Conservation (phyloP, 768 basidiomycete species). For the Rhodotorula diobovata region DNA sequence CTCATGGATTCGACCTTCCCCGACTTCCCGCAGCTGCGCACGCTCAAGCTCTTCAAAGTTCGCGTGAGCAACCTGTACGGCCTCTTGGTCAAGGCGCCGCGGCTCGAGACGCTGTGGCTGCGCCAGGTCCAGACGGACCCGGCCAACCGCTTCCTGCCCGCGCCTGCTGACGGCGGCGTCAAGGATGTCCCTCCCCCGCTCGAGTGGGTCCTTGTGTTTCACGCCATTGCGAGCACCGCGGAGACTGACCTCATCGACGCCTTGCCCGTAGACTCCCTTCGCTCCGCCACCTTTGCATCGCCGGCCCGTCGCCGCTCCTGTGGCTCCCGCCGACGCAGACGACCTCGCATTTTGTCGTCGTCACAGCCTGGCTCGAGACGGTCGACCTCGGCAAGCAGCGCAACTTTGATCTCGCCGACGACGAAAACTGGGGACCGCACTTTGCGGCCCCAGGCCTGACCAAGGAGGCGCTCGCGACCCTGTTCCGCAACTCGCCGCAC, state of each 20-base stretch:
- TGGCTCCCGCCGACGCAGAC: conserved; percentile 8
- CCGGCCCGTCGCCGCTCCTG: conserved; percentile 14
- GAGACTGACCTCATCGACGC: not conserved
- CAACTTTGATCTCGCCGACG: not conserved
- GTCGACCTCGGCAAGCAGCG: not conserved
- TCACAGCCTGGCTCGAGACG: not conserved
- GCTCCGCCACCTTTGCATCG: conserved; percentile 6
- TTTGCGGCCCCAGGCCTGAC: not conserved
- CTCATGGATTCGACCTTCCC: conserved; percentile 16
- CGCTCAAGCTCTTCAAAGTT: conserved; percentile 2
- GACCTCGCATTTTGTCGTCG: conserved; percentile 3
- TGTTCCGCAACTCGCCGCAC: conserved; percentile 17
- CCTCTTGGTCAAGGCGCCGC: conserved; percentile 2
- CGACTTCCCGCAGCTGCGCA: not conserved
- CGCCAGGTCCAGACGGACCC: not conserved
- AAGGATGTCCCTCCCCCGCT: conserved; percentile 20
- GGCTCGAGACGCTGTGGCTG: conserved; percentile 11
- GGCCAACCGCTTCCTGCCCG: not conserved
- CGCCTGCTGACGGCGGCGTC: not conserved
- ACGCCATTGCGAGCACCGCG: too few species aligned
- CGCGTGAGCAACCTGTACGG: conserved; percentile 16
- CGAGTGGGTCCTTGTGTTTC: not conserved
- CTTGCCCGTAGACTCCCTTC: not conserved
- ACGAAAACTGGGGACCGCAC: not conserved
- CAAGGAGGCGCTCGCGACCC: not conserved